Evolutionary conservation across 2,329 filamentous ascomycete species (phyloP).

Genomic region (Incumbomyces delicatus): DNA sequence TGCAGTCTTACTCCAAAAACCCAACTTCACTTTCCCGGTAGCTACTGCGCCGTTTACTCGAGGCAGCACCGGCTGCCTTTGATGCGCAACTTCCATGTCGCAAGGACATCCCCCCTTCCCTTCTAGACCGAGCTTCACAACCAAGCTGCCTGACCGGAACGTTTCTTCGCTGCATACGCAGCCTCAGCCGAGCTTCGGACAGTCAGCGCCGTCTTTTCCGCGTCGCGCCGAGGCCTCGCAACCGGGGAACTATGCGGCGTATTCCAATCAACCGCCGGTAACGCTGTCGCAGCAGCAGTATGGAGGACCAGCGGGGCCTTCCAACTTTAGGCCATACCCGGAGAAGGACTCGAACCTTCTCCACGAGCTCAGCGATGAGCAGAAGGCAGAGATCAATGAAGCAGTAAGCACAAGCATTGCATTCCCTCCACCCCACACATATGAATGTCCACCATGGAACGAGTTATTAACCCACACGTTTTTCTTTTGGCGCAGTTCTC

Average conservation of each 20-base stretch:
- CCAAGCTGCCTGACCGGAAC: constrained; percentile 43
- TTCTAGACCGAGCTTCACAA: constrained; percentile 44
- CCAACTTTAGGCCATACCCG: constrained; percentile 30
- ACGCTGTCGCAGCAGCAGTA: constrained; percentile 32
- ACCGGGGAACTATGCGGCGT: not conserved
- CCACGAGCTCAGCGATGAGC: constrained; percentile 66
- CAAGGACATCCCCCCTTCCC: constrained; percentile 43
- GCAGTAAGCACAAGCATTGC: constrained; percentile 55
- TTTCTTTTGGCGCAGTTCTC: constrained; percentile 63
- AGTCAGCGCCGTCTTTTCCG: constrained; percentile 23
- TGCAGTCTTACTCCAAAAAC: not conserved
- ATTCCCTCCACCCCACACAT: not conserved
- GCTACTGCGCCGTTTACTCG: not conserved
- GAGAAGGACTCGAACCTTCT: constrained; percentile 41
- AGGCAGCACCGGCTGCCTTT: not conserved
- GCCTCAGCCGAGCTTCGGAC: constrained; percentile 27
- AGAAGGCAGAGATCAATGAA: constrained; percentile 86
- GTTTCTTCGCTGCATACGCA: constrained; percentile 15
- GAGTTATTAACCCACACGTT: not conserved
- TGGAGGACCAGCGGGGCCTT: constrained; percentile 32
- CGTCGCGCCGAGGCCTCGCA: constrained; percentile 1
- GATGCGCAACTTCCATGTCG: constrained; percentile 4
- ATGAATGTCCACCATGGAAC: constrained; percentile 13
- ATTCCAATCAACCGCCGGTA: constrained; percentile 7
- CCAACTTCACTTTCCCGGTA: not conserved